A percentile compares a stretch with the other conserved stretches of the same genome.
Evolutionary conservation across 306 rosid species (phyloP).

Genomic region (Ormosia semicastrata): DNA sequence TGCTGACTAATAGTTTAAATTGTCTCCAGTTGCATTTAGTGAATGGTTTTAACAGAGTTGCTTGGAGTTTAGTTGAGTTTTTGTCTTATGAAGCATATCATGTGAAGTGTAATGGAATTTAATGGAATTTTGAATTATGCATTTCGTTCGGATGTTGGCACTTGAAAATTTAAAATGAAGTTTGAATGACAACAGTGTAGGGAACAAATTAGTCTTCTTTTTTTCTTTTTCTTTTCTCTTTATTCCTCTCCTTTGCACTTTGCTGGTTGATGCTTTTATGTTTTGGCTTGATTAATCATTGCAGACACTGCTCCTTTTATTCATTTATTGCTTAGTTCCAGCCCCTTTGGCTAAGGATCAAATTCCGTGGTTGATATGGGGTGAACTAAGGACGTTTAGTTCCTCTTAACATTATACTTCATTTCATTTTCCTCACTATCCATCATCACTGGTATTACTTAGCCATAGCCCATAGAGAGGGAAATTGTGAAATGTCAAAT

Average conservation of each 20-base stretch:
- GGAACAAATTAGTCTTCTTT: background rate
- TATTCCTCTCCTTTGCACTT: background rate
- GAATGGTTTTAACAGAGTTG: background rate
- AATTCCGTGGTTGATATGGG: background rate
- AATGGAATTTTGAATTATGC: background rate
- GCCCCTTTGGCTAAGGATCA: background rate
- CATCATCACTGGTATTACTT: background rate
- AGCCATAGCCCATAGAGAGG: background rate
- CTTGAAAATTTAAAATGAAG: background rate
- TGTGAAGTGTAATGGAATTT: background rate
- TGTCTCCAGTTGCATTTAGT: background rate
- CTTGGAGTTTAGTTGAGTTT: background rate
- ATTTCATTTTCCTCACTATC: background rate
- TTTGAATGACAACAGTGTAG: background rate
- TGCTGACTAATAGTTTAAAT: background rate
- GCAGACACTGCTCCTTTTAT: background rate
- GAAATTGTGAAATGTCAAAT: background rate
- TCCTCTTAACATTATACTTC: background rate
- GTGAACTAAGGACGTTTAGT: background rate
- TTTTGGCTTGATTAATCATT: background rate
- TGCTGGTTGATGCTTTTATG: slow-evolving; percentile 2
- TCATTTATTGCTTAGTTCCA: background rate
- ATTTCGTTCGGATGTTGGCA: background rate
- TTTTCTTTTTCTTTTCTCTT: background rate
- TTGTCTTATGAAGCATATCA: background rate